Evolutionary conservation across 139 green algal genomes (phyloP).

Genomic region (Chlamydomonas sphaeroides): DNA sequence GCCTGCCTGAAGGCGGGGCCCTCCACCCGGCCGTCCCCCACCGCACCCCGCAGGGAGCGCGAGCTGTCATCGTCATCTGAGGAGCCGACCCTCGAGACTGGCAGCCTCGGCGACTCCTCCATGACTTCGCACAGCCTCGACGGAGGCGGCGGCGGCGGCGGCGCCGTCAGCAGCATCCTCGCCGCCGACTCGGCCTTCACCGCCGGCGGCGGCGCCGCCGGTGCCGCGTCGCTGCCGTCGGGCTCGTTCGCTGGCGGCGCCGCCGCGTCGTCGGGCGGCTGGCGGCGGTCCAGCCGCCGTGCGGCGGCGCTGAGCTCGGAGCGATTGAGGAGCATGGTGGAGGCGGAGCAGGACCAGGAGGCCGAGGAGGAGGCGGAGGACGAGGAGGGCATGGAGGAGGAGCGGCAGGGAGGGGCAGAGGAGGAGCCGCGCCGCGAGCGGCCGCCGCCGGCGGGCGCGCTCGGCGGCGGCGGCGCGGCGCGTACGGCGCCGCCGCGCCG

Average conservation of each 20-base stretch:
- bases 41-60: neutral
- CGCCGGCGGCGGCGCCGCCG: too few relatives aligned
- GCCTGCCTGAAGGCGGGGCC: too few relatives aligned
- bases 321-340: conserved; percentile 24
- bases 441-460: neutral
- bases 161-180: too few relatives aligned
- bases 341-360: conserved; percentile 1
- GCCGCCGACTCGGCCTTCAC: neutral
- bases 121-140: too few relatives aligned
- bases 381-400: neutral
- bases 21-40: neutral
- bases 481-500: too few relatives aligned
- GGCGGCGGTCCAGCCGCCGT: neutral
- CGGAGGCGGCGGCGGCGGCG: too few relatives aligned
- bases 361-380: neutral
- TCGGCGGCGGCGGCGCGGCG: neutral
- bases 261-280: too few relatives aligned
- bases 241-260: too few relatives aligned
- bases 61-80: too few relatives aligned
- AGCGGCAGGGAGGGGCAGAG: neutral
- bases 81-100: too few relatives aligned
- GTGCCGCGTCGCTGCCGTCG: too few relatives aligned
- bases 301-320: neutral
- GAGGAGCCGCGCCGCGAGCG: neutral
- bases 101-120: too few relatives aligned